Percentiles rank a stretch among this genome's conserved stretches.
phyloP scores from a whole-genome alignment of 225 moss, liverwort and hornwort genomes.

The Sphagnum contortum region DNA sequence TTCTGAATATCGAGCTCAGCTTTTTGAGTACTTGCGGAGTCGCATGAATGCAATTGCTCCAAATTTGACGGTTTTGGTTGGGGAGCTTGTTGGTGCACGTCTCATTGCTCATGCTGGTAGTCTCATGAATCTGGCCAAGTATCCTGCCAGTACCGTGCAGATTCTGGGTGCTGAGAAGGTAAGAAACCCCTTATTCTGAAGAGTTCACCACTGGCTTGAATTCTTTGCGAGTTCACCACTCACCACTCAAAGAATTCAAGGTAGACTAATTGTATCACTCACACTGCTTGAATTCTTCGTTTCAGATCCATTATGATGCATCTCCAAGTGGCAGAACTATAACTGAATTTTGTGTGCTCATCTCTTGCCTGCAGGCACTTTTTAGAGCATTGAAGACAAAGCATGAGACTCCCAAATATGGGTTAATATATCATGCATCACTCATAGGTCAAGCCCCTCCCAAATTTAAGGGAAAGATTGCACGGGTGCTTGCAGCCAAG shows the following conservation, averaged over 20 bases:
- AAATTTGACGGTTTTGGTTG: slow-evolving; percentile 70
- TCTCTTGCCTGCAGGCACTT: slow-evolving; percentile 32
- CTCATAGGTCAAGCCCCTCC: slow-evolving; percentile 87
- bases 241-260: too few relatives aligned
- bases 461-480: slow-evolving; percentile 83
- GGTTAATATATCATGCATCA: slow-evolving; percentile 84
- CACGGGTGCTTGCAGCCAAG: slow-evolving; percentile 84
- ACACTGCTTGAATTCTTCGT: too few relatives aligned
- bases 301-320: too few relatives aligned
- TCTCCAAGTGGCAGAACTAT: too few relatives aligned
- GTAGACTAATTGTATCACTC: too few relatives aligned
- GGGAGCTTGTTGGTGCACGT: slow-evolving; percentile 79
- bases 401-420: slow-evolving; percentile 94
- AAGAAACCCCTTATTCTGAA: not conserved
- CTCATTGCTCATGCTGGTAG: slow-evolving; percentile 83
- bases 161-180: slow-evolving; percentile 89
- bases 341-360: too few relatives aligned
- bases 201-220: too few relatives aligned
- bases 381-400: slow-evolving; percentile 91
- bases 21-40: slow-evolving; percentile 70
- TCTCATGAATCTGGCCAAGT: slow-evolving; percentile 68
- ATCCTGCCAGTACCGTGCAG: slow-evolving; percentile 86
- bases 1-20: slow-evolving; percentile 64
- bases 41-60: slow-evolving; percentile 89
- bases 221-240: too few relatives aligned